A percentile compares a stretch with the other conserved stretches of the same genome.
These are phyloP conservation scores for Podospora comata DNA, from an alignment of 495 filamentous ascomycete genomes.

Conservation along the genomic window DNA sequence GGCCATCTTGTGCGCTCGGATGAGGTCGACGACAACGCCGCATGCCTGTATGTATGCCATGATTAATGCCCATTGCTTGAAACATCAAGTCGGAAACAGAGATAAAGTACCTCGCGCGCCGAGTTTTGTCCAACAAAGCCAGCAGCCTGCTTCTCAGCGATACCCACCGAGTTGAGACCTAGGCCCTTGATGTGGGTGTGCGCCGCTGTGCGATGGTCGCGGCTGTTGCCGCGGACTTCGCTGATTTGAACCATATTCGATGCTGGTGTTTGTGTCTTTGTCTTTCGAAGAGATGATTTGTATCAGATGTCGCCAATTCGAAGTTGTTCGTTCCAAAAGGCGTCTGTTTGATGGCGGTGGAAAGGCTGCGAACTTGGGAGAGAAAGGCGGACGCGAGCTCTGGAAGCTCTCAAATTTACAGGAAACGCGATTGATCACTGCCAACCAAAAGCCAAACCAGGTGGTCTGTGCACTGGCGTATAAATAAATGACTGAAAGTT, in stretches of 20 bases:
- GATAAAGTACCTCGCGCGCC: constrained; percentile 69
- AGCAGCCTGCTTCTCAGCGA: constrained; percentile 68
- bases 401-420: constrained; percentile 31
- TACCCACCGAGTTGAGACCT: constrained; percentile 77
- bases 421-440: constrained; percentile 2
- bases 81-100: background rate
- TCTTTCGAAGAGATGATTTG: background rate
- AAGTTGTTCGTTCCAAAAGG: background rate
- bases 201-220: constrained; percentile 91
- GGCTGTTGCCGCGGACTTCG: constrained; percentile 91
- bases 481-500: background rate
- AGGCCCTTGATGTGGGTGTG: constrained; percentile 97
- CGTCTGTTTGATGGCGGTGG: constrained; percentile 2
- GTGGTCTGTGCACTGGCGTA: constrained; percentile 16
- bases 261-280: background rate
- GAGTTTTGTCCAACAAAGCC: constrained; percentile 87
- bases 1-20: constrained; percentile 94
- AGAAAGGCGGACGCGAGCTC: constrained; percentile 18
- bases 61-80: background rate
- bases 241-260: constrained; percentile 81
- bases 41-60: constrained; percentile 55
- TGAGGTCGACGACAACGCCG: constrained; percentile 91
- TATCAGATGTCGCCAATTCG: background rate
- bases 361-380: constrained; percentile 5
- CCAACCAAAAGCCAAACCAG: constrained; percentile 3